Percentiles rank a stretch among this genome's conserved stretches.
phyloP scores from a whole-genome alignment of 345 rosid genomes.

The Microcos paniculata region DNA sequence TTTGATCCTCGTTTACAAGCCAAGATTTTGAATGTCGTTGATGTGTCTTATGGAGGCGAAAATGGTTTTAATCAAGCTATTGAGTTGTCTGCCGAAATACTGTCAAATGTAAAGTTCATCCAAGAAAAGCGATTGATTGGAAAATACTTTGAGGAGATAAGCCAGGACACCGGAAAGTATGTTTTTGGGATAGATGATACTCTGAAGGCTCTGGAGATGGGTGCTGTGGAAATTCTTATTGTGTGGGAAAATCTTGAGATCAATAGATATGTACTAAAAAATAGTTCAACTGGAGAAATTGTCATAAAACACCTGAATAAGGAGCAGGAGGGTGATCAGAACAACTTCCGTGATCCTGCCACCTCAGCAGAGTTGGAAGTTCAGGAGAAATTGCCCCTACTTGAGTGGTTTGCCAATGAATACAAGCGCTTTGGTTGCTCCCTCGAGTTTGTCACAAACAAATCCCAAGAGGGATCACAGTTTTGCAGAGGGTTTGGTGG shows the following conservation, averaged over 20 bases:
- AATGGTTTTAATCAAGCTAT: constrained; percentile 93
- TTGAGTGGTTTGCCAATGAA: constrained; percentile 92
- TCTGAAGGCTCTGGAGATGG: constrained; percentile 79
- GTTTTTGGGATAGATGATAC: constrained; percentile 92
- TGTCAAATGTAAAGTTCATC: constrained; percentile 89
- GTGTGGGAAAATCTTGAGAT: constrained; percentile 95
- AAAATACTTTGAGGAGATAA: constrained; percentile 91
- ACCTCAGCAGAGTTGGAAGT: constrained; percentile 68
- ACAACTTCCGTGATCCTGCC: constrained; percentile 64
- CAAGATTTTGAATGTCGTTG: constrained; percentile 84
- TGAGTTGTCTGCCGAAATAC: constrained; percentile 83
- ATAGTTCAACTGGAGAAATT: constrained; percentile 57
- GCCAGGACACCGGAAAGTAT: constrained; percentile 90
- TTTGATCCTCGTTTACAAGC: constrained; percentile 97
- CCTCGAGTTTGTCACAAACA: constrained; percentile 85
- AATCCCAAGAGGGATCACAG: constrained; percentile 93
- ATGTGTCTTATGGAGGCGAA: constrained; percentile 94
- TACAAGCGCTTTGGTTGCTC: constrained; percentile 82
- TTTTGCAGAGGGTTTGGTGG: constrained; percentile 96
- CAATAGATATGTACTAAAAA: constrained; percentile 61
- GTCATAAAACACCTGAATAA: constrained; percentile 66
- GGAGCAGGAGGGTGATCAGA: constrained; percentile 76
- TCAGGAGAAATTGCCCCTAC: constrained; percentile 71
- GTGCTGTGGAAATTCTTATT: constrained; percentile 87
- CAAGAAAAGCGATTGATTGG: constrained; percentile 89